These are phyloP conservation scores for Boechera stricta DNA, from an alignment of 345 rosid species.

Conservation along the genomic window DNA sequence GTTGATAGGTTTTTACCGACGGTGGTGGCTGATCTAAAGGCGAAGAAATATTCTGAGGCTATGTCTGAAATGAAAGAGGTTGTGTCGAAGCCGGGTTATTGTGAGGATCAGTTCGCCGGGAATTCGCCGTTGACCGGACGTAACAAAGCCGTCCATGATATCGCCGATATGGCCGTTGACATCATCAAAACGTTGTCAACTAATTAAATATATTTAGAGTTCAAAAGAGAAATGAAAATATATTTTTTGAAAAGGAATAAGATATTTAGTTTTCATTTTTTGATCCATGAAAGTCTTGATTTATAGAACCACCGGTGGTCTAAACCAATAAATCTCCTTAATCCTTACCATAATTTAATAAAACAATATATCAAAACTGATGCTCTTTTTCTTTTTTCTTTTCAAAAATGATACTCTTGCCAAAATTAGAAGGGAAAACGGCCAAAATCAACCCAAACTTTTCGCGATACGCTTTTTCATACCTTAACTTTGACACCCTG, in stretches of 20 bases:
- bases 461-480: too few relatives aligned
- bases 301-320: neutral
- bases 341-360: neutral
- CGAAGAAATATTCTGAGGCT: conserved; percentile 13
- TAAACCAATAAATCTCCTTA: neutral
- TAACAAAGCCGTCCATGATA: conserved; percentile 33
- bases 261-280: neutral
- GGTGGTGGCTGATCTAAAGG: conserved; percentile 9
- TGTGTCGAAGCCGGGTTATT: neutral
- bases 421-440: too few relatives aligned
- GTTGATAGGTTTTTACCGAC: conserved; percentile 30
- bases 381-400: neutral
- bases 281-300: neutral
- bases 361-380: too few relatives aligned
- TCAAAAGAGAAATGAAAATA: neutral
- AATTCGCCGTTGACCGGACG: neutral
- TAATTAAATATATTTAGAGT: neutral
- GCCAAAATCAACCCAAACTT: too few relatives aligned
- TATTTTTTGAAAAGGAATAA: neutral
- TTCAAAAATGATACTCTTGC: neutral
- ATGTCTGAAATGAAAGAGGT: neutral
- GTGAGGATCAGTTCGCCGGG: conserved; percentile 16
- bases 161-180: conserved; percentile 36
- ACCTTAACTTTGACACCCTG: too few relatives aligned
- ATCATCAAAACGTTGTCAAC: conserved; percentile 25